Evolutionary conservation across 129 eudicot species (phyloP).

Genomic region (Chrysanthemum seticuspe): DNA sequence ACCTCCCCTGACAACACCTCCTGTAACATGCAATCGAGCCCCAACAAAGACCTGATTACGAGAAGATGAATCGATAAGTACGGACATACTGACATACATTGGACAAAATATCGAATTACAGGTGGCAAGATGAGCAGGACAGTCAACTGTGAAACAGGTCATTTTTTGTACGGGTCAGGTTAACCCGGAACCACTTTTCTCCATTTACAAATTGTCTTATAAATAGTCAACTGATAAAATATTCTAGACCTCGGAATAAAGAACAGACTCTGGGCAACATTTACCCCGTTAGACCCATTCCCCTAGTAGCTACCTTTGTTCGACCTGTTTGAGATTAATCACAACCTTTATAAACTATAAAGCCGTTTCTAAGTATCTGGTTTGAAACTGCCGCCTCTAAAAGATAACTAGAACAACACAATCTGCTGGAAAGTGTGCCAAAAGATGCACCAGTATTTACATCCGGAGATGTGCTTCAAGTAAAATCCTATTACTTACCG

Average conservation of each 20-base stretch:
- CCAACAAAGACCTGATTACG: slow-evolving; percentile 88
- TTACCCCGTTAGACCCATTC: too few relatives aligned
- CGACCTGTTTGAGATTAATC: too few relatives aligned
- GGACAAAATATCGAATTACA: neutral
- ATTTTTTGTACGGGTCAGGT: neutral
- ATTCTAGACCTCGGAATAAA: too few relatives aligned
- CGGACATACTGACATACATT: neutral
- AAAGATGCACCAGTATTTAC: neutral
- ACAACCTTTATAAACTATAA: neutral
- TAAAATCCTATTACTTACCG: slow-evolving; percentile 51
- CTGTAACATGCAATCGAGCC: slow-evolving; percentile 96
- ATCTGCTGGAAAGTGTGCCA: neutral
- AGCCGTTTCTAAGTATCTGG: neutral
- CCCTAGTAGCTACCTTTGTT: too few relatives aligned
- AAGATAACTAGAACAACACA: neutral
- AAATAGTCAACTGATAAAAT: too few relatives aligned
- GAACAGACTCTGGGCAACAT: too few relatives aligned
- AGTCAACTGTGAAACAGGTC: neutral
- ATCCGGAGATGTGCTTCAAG: neutral
- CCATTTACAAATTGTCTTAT: neutral
- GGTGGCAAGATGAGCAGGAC: neutral
- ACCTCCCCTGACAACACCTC: slow-evolving; percentile 93
- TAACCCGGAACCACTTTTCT: slow-evolving; percentile 7
- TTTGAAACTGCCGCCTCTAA: neutral
- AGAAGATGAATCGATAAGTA: slow-evolving; percentile 20